A percentile compares a stretch with the other conserved stretches of the same genome.
Evolutionary conservation across 352 stramenopile genomes (phyloP).

Genomic region (Phytophthora litchii): DNA sequence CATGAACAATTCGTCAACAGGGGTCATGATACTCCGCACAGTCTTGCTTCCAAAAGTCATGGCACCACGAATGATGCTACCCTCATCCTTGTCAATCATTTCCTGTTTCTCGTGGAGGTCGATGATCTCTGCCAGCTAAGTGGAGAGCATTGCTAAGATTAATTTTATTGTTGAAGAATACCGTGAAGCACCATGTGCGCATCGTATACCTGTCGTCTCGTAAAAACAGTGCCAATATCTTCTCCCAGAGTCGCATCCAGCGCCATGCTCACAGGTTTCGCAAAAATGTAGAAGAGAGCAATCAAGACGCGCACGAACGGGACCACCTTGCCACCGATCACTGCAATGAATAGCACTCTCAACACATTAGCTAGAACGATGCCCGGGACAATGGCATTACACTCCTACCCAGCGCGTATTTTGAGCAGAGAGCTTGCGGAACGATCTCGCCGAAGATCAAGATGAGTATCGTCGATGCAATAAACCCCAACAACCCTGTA

Average conservation of each 20-base stretch:
- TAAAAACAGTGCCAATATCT: constrained; percentile 97
- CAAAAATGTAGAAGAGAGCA: constrained; percentile 92
- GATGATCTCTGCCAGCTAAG: constrained; percentile 95
- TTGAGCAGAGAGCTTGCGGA: constrained; percentile 93
- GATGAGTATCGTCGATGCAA: constrained; percentile 95
- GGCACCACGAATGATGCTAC: constrained; percentile 94
- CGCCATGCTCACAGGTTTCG: constrained; percentile 92
- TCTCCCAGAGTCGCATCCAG: constrained; percentile 93
- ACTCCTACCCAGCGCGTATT: constrained; percentile 88
- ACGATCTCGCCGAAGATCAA: constrained; percentile 97
- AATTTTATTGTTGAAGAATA: no score
- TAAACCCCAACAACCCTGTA: constrained; percentile 86
- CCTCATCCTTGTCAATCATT: constrained; percentile 94
- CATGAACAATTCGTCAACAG: constrained; percentile 95
- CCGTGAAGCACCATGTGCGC: no score
- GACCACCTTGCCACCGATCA: constrained; percentile 76
- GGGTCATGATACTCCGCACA: constrained; percentile 95
- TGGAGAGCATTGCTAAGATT: no score
- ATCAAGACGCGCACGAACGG: constrained; percentile 95
- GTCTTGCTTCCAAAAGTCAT: constrained; percentile 94
- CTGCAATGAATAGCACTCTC: constrained; percentile 27
- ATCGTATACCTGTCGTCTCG: constrained; percentile 74
- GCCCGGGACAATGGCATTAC: neutral
- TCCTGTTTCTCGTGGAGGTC: constrained; percentile 96
- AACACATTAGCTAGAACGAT: constrained; percentile 2